phyloP scores from a whole-genome alignment of 2,329 filamentous ascomycete genomes.

The Penicillium griseofulvum region DNA sequence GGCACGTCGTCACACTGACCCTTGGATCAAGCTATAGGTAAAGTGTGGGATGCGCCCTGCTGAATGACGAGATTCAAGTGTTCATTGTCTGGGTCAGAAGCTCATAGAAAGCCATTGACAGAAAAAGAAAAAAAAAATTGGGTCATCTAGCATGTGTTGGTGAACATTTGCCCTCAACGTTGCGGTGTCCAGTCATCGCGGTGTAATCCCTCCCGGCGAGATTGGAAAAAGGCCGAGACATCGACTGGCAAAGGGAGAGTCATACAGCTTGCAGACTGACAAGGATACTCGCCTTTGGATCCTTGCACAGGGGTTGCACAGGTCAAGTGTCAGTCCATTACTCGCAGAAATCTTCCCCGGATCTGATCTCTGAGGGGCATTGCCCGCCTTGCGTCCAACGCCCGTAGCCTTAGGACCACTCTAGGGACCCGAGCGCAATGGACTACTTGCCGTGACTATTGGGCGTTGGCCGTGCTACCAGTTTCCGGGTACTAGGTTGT shows the following conservation, averaged over 20 bases:
- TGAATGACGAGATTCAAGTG: neutral
- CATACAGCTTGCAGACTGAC: conserved; percentile 14
- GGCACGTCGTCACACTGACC: conserved; percentile 17
- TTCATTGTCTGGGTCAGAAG: neutral
- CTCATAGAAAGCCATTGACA: neutral
- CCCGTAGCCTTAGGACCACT: neutral
- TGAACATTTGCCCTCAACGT: neutral
- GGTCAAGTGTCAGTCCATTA: conserved; percentile 15
- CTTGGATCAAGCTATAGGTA: conserved; percentile 8
- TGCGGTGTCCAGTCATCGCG: neutral
- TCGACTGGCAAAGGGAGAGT: conserved; percentile 4
- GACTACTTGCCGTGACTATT: neutral
- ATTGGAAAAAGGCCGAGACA: conserved; percentile 23
- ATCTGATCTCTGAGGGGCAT: conserved; percentile 8
- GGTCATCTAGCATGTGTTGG: neutral
- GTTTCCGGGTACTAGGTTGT: neutral
- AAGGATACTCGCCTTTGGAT: conserved; percentile 12
- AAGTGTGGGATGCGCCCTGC: neutral
- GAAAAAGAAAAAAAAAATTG: neutral
- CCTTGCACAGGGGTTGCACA: conserved; percentile 23
- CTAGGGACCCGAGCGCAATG: neutral
- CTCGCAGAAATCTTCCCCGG: conserved; percentile 22
- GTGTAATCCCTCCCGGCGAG: conserved; percentile 5
- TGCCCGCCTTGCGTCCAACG: conserved; percentile 11
- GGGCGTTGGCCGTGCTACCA: neutral